Evolutionary conservation across 208 protist species (phyloP), one percentile per base, ranked within the genome.

Genomic region (Crithidia acanthocephali): DNA sequence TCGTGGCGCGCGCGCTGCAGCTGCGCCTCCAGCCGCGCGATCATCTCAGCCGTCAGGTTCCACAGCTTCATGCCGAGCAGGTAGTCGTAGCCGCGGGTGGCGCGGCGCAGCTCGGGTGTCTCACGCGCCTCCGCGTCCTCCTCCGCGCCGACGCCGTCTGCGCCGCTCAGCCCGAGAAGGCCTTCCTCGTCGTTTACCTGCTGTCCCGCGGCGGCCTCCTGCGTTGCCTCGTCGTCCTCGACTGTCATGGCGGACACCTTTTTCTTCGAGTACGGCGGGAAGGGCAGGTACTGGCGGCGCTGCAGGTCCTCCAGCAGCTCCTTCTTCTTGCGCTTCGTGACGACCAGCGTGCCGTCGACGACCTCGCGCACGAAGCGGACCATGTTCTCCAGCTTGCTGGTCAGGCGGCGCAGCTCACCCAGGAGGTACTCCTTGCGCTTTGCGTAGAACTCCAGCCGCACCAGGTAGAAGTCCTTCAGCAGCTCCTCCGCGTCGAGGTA

Each of bases 341-440:
- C 92, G 11, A 97, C 69, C 10, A 99, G 81, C 23, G 82, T 74
- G 33, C 98, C 98, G 11, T 89, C 87, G 35, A 99, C 90, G 7
- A 99, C 98, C 62, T 94, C 96, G 2, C 83, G 80, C 58, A 99
- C 98, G 72, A 99, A 99, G 66, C 98, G 96, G 7, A 98, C 98
- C 90, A 99, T 98, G 88, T 99, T 99, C 74, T 98, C 84, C 30
- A 99, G 81, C 82, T 98, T 98, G 44, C 76, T 85, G 25, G 95
- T 90, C 63, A 90, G 64, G 4, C 86, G 85, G 8, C 72, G 73
- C 37, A 99, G 83, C 45, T 97, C 79, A 51, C 88, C 85, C 16
- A 98, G 62, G 20, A 99, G 70, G 74, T 97, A 91, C 7, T 93
- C 85, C 71, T 99, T 99, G 63, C 99, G 90, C 79, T 96, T 97